phyloP scores from a whole-genome alignment of 78 protist genomes.

The Mantamonas sphyraenae region DNA sequence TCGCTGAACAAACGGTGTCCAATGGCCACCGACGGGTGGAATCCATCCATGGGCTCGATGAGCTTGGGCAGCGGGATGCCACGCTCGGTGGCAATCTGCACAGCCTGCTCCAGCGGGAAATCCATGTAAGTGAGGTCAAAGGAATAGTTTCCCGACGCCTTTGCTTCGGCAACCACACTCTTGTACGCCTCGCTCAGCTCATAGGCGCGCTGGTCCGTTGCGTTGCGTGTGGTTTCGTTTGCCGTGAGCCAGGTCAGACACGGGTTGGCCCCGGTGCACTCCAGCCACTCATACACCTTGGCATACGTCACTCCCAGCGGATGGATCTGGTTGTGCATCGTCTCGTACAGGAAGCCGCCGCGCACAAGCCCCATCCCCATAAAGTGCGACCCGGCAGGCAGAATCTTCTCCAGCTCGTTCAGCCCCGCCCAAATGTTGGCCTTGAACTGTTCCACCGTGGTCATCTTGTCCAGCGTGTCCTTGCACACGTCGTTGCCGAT shows the following conservation, averaged over 20 bases:
- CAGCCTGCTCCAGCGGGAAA: slow-evolving; percentile 6
- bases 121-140: not conserved
- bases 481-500: slow-evolving; percentile 40
- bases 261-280: slow-evolving; percentile 26
- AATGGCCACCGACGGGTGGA: slow-evolving; percentile 24
- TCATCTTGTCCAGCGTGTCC: slow-evolving; percentile 9
- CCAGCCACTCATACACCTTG: slow-evolving; percentile 18
- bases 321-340: slow-evolving; percentile 10
- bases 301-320: slow-evolving; percentile 35
- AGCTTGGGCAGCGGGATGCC: not conserved
- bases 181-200: not conserved
- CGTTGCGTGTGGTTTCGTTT: slow-evolving; percentile 5
- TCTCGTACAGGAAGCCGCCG: slow-evolving; percentile 31
- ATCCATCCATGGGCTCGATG: slow-evolving; percentile 38
- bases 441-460: slow-evolving; percentile 31
- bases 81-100: not conserved
- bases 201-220: not conserved
- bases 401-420: no score
- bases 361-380: slow-evolving; percentile 25
- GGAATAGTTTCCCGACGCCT: not conserved
- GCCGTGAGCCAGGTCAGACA: slow-evolving; percentile 28
- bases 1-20: slow-evolving; percentile 12
- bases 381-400: no score
- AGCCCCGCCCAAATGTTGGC: no score
- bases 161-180: not conserved